Conservation (phyloP, 208 protist species). For the Vickermania spadyakhi region DNA sequence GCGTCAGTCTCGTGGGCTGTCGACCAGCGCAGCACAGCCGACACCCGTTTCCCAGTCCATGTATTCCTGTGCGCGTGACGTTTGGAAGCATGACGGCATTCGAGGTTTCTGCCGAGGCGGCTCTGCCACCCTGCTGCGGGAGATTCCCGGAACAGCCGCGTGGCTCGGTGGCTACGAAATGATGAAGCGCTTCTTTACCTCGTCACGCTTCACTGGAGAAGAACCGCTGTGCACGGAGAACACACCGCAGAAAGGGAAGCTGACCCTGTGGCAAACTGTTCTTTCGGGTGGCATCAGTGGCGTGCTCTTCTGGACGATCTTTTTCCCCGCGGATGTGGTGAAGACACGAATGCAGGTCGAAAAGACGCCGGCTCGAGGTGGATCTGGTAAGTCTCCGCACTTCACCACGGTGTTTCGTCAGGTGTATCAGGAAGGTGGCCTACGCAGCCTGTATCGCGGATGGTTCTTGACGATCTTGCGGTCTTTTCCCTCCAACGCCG, state of each 20-base stretch:
- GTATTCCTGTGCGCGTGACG: background rate
- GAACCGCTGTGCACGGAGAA: conserved; percentile 15
- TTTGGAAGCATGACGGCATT: conserved; percentile 13
- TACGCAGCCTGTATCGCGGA: conserved; percentile 61
- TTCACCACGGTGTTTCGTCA: conserved; percentile 22
- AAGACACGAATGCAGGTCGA: conserved; percentile 86
- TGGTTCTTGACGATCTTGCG: conserved; percentile 62
- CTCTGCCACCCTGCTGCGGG: conserved; percentile 52
- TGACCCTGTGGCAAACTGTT: conserved; percentile 10
- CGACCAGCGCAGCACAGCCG: background rate
- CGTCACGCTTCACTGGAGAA: background rate
- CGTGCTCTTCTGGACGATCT: conserved; percentile 72
- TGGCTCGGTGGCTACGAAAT: conserved; percentile 82
- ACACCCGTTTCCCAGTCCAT: background rate
- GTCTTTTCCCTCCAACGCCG: conserved; percentile 80
- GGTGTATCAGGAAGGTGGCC: conserved; percentile 46
- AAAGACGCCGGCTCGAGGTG: conserved; percentile 11
- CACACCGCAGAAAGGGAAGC: conserved; percentile 36
- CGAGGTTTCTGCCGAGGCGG: conserved; percentile 57
- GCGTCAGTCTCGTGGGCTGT: background rate
- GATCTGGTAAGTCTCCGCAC: background rate
- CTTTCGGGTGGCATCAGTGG: conserved; percentile 68
- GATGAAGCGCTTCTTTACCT: conserved; percentile 46
- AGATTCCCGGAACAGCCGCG: conserved; percentile 71
- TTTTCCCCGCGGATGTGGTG: conserved; percentile 82